Conservation (phyloP, 2,329 filamentous ascomycete genomes). For the Plectosphaerella cucumerina region DNA sequence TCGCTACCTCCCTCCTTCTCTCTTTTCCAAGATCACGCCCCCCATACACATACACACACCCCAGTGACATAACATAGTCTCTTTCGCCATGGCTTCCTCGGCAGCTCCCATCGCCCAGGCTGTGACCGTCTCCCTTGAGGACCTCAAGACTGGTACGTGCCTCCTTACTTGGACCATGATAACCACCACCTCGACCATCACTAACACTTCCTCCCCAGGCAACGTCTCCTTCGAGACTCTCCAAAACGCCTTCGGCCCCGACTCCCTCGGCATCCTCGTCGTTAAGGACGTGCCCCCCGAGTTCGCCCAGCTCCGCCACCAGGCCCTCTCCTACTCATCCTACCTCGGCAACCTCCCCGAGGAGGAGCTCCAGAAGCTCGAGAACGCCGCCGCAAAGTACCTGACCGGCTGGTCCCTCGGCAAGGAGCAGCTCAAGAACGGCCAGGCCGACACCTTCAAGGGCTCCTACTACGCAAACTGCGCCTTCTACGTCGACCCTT, state of each 20-base stretch:
- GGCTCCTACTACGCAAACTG: conserved; percentile 84
- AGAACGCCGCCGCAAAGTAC: conserved; percentile 59
- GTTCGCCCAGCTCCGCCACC: conserved; percentile 68
- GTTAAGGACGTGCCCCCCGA: conserved; percentile 76
- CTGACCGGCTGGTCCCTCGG: conserved; percentile 75
- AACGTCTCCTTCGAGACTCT: conserved; percentile 65
- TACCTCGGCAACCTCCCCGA: conserved; percentile 79
- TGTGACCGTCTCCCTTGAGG: conserved; percentile 57
- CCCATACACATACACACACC: not conserved
- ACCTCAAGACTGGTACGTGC: conserved; percentile 52
- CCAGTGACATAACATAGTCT: too few species aligned
- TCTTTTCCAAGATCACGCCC: not conserved
- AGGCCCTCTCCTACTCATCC: conserved; percentile 79
- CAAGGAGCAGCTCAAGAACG: conserved; percentile 76
- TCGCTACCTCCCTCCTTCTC: not conserved
- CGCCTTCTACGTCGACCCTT: conserved; percentile 66
- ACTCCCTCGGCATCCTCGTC: conserved; percentile 88
- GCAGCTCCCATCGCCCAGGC: conserved; percentile 41
- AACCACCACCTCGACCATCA: conserved; percentile 67
- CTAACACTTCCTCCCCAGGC: conserved; percentile 66
- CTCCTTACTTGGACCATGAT: too few species aligned
- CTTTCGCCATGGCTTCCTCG: conserved; percentile 25
- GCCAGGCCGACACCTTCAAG: conserved; percentile 74
- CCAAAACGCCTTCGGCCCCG: conserved; percentile 80
- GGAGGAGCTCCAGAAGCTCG: conserved; percentile 58